Base-by-base conservation (phyloP, 2,329 filamentous ascomycete species). In the Colletotrichum eremochloae region DNA sequence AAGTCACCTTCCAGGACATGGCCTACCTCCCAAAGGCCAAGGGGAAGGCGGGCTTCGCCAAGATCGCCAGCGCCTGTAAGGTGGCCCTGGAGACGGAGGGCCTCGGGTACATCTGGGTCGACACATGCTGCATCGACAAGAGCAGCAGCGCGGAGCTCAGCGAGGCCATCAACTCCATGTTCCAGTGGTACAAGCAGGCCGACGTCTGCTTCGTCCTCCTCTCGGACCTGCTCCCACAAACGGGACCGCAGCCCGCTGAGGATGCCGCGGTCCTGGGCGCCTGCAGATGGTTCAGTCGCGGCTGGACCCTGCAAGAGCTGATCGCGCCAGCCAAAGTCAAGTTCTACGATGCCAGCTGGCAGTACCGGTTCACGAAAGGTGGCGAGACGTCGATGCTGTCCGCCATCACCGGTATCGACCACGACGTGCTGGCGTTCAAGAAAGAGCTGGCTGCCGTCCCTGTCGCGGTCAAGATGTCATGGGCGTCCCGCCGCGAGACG, bases 101-200 rank as follows among this genome's bases (percentile, higher is more conserved):
- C 5, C 57, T 72, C 6, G 31, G 61, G 12, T 76, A 77, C 62
- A 67, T 73, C 14, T 78, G 77, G 77, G 62, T 76, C 14, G 77
- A 78, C 50, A 78, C 77, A 0, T 77, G 75, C 58, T 79, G 77
- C 67, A 79, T 79, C 52, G 75, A 78, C 68, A 78, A 78, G 63
- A 64, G 63, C n/a, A 77, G 74, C 68, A 76, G 74, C 42, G 72
- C 73, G 4, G 77, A 78, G 55, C 63, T 78, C 4, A 68, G 71
- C 15, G 76, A 78, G 46, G 74, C 74, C 2, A 76, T 77, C 42
- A 75, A 75, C 40, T 74, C 73, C 15, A 63, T 76, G 75, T 76
- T 67, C 29, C 14, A 42, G 1, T 78, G 76, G 77, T 78, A 79
- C 24, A 57, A 36, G n/a, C n/a, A 69, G 0, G 53, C 77, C 1